Percentiles rank a stretch among this genome's conserved stretches.
Evolutionary conservation across 164 flowering plant genomes (phyloP).

Genomic region (Tetrastigma voinierianum): DNA sequence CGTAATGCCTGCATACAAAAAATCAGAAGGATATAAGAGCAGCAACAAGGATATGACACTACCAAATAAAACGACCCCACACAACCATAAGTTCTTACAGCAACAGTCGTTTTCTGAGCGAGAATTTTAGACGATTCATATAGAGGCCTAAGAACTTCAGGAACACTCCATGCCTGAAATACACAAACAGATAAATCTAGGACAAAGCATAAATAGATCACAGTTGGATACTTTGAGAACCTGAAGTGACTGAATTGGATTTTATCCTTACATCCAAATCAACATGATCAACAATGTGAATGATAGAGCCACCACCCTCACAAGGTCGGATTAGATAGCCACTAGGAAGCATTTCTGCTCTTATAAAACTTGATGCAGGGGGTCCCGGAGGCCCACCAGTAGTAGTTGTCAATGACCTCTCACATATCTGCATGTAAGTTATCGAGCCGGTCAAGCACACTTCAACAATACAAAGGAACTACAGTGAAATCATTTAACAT

Average conservation of each 20-base stretch:
- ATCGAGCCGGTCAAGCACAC: background rate
- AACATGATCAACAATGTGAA: constrained; percentile 84
- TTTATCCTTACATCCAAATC: constrained; percentile 61
- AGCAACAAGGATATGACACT: background rate
- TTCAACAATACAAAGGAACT: background rate
- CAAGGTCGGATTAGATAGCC: constrained; percentile 81
- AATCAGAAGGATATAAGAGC: background rate
- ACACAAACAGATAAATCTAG: background rate
- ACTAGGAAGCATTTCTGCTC: constrained; percentile 81
- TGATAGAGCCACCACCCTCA: constrained; percentile 87
- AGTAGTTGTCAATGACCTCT: constrained; percentile 69
- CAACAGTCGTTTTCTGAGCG: constrained; percentile 78
- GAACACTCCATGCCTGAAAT: constrained; percentile 59
- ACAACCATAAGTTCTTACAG: constrained; percentile 38
- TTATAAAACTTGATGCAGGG: constrained; percentile 47
- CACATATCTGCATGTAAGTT: constrained; percentile 56
- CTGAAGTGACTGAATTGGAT: background rate
- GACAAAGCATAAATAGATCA: background rate
- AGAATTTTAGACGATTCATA: constrained; percentile 78
- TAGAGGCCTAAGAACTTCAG: constrained; percentile 80
- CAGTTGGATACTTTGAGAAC: background rate
- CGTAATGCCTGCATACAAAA: constrained; percentile 55
- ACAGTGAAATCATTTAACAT: no score
- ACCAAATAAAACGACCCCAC: background rate
- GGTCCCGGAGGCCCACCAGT: constrained; percentile 75